A percentile compares a stretch with the other conserved stretches of the same genome.
Conservation (phyloP, 768 basidiomycete species). For the Podaxis sp. region DNA sequence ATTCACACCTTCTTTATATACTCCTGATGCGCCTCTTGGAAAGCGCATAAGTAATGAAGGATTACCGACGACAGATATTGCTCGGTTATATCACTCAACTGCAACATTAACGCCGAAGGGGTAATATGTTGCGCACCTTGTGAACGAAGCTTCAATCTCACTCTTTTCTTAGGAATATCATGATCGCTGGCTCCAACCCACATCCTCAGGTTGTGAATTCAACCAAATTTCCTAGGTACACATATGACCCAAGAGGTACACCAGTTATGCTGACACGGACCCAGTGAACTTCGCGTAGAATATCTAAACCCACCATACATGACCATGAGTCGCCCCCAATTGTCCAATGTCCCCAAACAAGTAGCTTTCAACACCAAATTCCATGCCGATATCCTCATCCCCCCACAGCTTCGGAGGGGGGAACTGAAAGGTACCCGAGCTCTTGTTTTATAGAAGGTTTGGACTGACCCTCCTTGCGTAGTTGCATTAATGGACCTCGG, state of each 20-base stretch:
- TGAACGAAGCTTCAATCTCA: not conserved
- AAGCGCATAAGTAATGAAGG: conserved; percentile 47
- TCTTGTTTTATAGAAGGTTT: not conserved
- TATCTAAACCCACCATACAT: conserved; percentile 44
- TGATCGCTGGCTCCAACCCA: conserved; percentile 47
- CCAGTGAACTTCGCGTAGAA: conserved; percentile 42
- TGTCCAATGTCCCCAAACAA: conserved; percentile 35
- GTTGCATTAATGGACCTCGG: conserved; percentile 43
- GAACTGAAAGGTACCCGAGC: not conserved
- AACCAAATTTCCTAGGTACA: conserved; percentile 26
- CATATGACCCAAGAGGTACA: not conserved
- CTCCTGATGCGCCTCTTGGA: conserved; percentile 41
- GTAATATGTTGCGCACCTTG: conserved; percentile 18
- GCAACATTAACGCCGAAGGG: conserved; percentile 59
- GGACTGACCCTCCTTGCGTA: conserved; percentile 13
- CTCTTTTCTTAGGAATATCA: conserved; percentile 23
- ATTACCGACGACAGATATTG: conserved; percentile 40
- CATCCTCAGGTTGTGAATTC: conserved; percentile 32
- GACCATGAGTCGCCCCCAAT: conserved; percentile 31
- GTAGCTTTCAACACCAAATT: conserved; percentile 37
- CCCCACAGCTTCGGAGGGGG: conserved; percentile 24
- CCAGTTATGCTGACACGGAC: not conserved
- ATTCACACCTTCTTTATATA: conserved; percentile 48
- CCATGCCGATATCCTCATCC: conserved; percentile 32
- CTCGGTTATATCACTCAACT: conserved; percentile 63